Conservation (phyloP, 75 land plant species). For the Sequoiadendron giganteum region DNA sequence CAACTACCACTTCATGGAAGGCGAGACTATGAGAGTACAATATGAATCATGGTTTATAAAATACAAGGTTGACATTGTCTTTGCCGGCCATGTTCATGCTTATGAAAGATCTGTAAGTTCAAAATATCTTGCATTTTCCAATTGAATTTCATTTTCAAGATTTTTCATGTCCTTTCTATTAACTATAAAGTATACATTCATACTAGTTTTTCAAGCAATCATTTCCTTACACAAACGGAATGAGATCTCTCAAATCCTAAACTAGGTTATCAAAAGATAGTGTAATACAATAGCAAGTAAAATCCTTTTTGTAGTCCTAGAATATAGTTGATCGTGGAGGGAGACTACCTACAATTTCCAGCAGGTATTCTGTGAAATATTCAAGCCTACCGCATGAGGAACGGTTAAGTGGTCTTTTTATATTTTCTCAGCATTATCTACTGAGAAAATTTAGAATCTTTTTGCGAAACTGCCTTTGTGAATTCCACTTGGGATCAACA, state of each 20-base stretch:
- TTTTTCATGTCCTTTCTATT: neutral
- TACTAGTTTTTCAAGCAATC: neutral
- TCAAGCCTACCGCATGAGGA: neutral
- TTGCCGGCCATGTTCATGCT: slow-evolving; percentile 94
- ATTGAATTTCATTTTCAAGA: neutral
- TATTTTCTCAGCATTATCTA: neutral
- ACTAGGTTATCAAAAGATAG: neutral
- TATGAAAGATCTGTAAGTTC: slow-evolving; percentile 80
- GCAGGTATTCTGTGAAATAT: neutral
- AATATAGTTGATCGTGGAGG: neutral
- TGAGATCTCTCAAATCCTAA: neutral
- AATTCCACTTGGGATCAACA: neutral
- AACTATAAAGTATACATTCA: neutral
- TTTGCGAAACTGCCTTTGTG: neutral
- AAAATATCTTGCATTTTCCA: neutral
- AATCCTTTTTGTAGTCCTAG: neutral
- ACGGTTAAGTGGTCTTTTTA: neutral
- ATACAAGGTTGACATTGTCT: slow-evolving; percentile 73
- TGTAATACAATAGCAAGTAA: neutral
- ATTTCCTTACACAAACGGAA: neutral
- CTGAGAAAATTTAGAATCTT: neutral
- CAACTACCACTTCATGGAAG: slow-evolving; percentile 81
- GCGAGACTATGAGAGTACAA: slow-evolving; percentile 77
- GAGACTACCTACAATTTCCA: neutral
- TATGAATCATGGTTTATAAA: slow-evolving; percentile 72